Base-by-base conservation (phyloP, 495 filamentous ascomycete genomes). In the Lophium mytilinum region DNA sequence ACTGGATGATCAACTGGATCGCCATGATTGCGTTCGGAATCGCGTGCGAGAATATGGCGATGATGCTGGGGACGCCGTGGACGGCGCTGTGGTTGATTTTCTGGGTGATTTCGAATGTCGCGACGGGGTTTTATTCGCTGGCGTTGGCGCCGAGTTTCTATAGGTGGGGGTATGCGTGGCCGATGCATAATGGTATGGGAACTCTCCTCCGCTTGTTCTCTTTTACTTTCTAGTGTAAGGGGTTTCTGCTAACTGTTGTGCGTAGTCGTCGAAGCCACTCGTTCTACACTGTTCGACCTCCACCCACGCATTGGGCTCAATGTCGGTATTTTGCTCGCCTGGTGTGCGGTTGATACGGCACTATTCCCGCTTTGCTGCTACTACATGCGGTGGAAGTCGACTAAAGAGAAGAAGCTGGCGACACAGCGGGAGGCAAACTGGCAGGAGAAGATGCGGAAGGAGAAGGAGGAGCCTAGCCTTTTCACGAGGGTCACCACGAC, bases 1-100 rank as follows among this genome's bases (percentile, higher is more conserved):
- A 85, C 65, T 88, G 84, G 84, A 87, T 88, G 84, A 68, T 87
- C 15, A 89, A 88, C 59, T 88, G 76, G 69, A 71, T 83, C 1
- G 84, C 85, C 4, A 88, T 89, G 85, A 74, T 73, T 17, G 82
- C 83, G 0, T 64, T 89, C 9, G 84, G 85, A 0, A 71, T 88
- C 4, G 83, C 84, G 0, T 86, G 82, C 56, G 84, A 88, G 73
- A 89, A 88, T 60, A 83, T 85, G 63, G 82, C 79, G 0, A 88
- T 88, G 83, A 60, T 87, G 12, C 64, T 87, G 3, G 84, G 85
- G 0, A 72, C 78, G 53, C 84, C 83, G 0, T 89, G 80, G 80
- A 85, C 81, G 9, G 76, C 82, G 1, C 70, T 87, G 14, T 88
- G 85, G 77, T 66, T 89, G 3, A 86, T 89, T 56, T 88, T 88